Evolutionary conservation across 2,329 filamentous ascomycete species (phyloP), one percentile per base, ranked within the genome.

Genomic region (Metarhizium sp.): DNA sequence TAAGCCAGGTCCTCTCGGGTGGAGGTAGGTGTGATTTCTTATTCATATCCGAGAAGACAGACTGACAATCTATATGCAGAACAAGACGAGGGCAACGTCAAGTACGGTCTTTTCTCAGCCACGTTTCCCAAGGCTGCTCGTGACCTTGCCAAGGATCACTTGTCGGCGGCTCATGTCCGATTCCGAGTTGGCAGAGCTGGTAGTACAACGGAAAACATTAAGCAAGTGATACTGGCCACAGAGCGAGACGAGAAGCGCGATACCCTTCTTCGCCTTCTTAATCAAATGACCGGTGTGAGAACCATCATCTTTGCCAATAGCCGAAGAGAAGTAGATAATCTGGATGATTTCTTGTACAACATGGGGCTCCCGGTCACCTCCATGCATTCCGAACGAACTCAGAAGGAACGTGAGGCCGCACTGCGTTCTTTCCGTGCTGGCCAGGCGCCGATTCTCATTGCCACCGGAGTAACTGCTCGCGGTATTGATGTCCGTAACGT

Each of bases 271-370:
- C 86, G 92, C 57, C 76, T 96, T 0, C 76, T 99, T 6, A 75
- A 85, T 55, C 80, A 84, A 0, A 79, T 85, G 65, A 78, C 82
- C 0, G 88, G 91, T 0, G 81, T 83, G 1, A 85, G 92, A 4
- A 96, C 90, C 1, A 81, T 99, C 48, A 81, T 99, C 60, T 99
- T 99, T 66, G 90, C 91, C 67, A 96, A 96, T 71, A 83, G 77
- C 62, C 94, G 91, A 73, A 75, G 78, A 30, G 79, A 80, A 48
- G 91, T 87, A 0, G 94, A 99, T 64, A 82, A 88, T 54, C 71
- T 97, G 0, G 94, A 99, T 61, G 92, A 96, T 63, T 95, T 82
- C 59, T 69, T 97, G 0, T 97, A 83, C 76, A 92, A 96, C 67
- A 76, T 81, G 57, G 80, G 82, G 0, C 71, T 96, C 1, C 94